Conservation (phyloP, 2,329 filamentous ascomycete species). For the Metarhizium robertsii region DNA sequence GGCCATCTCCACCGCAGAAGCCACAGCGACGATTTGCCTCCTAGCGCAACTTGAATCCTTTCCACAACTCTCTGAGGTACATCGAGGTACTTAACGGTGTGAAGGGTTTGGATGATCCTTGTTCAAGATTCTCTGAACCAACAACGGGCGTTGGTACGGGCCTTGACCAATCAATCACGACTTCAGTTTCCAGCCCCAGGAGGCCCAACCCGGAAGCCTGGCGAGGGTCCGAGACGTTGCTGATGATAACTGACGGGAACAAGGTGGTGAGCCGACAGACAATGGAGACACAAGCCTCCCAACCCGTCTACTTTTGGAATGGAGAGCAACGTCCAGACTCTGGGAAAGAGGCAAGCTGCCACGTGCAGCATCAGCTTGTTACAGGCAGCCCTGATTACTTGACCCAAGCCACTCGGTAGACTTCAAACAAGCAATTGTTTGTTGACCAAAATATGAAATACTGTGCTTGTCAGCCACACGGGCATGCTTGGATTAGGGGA, state of each 20-base stretch:
- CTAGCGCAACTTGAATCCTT: neutral
- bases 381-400: neutral
- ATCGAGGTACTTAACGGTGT: neutral
- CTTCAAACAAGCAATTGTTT: neutral
- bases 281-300: constrained; percentile 6
- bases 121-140: neutral
- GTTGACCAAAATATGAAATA: no score
- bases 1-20: neutral
- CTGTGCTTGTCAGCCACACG: neutral
- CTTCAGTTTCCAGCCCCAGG: neutral
- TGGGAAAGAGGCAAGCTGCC: neutral
- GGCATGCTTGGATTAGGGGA: neutral
- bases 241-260: neutral
- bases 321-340: neutral
- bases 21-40: neutral
- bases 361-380: neutral
- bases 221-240: neutral
- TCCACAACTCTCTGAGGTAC: neutral
- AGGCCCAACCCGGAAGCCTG: neutral
- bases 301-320: neutral
- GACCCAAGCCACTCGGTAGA: neutral
- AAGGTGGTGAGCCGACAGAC: neutral
- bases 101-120: neutral
- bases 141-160: neutral
- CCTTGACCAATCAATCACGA: neutral